A percentile compares a stretch with the other conserved stretches of the same genome.
phyloP scores from a whole-genome alignment of 140 eudicot species.

The Oenanthe javanica region DNA sequence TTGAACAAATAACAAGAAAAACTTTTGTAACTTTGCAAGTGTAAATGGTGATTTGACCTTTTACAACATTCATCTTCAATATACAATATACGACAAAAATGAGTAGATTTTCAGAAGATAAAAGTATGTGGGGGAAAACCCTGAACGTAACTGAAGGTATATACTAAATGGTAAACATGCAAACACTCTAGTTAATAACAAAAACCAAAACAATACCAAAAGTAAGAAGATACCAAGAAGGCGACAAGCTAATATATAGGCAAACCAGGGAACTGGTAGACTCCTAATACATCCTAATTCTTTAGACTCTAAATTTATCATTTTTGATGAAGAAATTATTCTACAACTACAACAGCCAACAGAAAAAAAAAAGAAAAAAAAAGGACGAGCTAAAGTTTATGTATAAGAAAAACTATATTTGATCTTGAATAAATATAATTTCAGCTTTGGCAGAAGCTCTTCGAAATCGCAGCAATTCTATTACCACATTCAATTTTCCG shows the following conservation, averaged over 20 bases:
- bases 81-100: neutral
- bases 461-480: slow-evolving; percentile 56
- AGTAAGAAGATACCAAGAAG: no score
- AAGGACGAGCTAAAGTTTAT: neutral
- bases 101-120: neutral
- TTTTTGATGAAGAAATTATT: neutral
- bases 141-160: neutral
- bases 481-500: slow-evolving; percentile 48
- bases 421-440: slow-evolving; percentile 50
- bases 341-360: neutral
- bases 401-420: slow-evolving; percentile 21
- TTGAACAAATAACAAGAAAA: neutral
- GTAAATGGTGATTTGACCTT: neutral
- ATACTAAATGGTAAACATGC: neutral
- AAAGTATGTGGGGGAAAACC: neutral
- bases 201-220: neutral
- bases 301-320: neutral
- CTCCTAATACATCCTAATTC: neutral
- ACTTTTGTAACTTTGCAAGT: neutral
- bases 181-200: neutral
- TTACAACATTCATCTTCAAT: neutral
- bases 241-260: neutral
- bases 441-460: slow-evolving; percentile 84
- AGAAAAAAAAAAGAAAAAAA: neutral
- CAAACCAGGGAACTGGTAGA: neutral